Percentiles rank a stretch among this genome's conserved stretches.
Conservation (phyloP, 1,139 yeast species). For the Candida freyschussii region DNA sequence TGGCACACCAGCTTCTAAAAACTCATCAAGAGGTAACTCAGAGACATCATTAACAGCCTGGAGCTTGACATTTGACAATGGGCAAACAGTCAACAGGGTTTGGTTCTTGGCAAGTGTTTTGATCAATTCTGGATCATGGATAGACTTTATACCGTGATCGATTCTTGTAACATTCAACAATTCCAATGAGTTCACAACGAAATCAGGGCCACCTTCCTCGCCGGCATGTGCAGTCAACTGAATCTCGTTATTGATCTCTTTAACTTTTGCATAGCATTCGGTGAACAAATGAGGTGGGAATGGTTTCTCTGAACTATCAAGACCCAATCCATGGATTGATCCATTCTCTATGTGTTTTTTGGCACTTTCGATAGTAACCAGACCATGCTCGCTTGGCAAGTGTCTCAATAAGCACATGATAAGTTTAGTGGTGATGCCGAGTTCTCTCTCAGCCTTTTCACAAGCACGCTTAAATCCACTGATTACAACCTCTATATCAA, state of each 20-base stretch:
- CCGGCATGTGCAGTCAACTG: slow-evolving; percentile 83
- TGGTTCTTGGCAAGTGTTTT: slow-evolving; percentile 47
- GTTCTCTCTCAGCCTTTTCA: slow-evolving; percentile 48
- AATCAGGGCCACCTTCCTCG: slow-evolving; percentile 75
- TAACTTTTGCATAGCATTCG: slow-evolving; percentile 52
- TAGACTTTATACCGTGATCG: slow-evolving; percentile 73
- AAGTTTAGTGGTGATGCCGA: slow-evolving; percentile 60
- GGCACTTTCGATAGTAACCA: slow-evolving; percentile 51
- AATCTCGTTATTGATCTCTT: slow-evolving; percentile 42
- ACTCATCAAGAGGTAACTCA: slow-evolving; percentile 58
- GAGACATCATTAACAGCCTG: slow-evolving; percentile 65
- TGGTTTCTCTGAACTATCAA: slow-evolving; percentile 72
- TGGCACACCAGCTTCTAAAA: slow-evolving; percentile 59
- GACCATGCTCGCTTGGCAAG: slow-evolving; percentile 53
- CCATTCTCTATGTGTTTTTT: slow-evolving; percentile 47
- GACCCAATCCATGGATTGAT: slow-evolving; percentile 64
- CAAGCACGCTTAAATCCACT: slow-evolving; percentile 63
- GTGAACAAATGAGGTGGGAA: slow-evolving; percentile 65
- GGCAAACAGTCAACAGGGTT: slow-evolving; percentile 66
- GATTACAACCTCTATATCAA: slow-evolving; percentile 54
- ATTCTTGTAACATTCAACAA: slow-evolving; percentile 59
- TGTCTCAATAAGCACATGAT: slow-evolving; percentile 81
- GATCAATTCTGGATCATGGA: slow-evolving; percentile 48
- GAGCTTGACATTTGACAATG: slow-evolving; percentile 67
- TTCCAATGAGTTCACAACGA: slow-evolving; percentile 53